Evolutionary conservation across 2,329 filamentous ascomycete genomes (phyloP).

Genomic region (Tympanopsis confertula): DNA sequence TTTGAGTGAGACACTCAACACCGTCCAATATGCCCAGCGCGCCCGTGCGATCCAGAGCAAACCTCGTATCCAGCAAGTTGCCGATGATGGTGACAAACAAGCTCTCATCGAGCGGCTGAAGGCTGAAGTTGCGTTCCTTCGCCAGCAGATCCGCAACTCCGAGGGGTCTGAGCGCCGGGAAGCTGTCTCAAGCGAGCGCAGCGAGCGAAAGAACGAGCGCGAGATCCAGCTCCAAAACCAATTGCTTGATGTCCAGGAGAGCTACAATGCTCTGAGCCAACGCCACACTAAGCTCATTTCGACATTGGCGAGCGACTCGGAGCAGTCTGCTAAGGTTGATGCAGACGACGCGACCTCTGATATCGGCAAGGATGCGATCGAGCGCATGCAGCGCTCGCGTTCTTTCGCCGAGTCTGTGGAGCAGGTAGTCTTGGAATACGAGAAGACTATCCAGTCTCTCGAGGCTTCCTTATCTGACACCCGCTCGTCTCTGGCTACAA

Average conservation of each 20-base stretch:
- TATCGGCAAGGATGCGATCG: slow-evolving; percentile 67
- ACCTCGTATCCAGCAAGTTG: slow-evolving; percentile 75
- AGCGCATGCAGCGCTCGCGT: slow-evolving; percentile 85
- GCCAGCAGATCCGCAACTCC: slow-evolving; percentile 84
- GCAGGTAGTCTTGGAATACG: slow-evolving; percentile 91
- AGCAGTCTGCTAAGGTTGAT: slow-evolving; percentile 51
- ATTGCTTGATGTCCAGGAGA: slow-evolving; percentile 83
- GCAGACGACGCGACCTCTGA: slow-evolving; percentile 44
- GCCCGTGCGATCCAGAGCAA: slow-evolving; percentile 96
- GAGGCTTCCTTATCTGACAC: slow-evolving; percentile 87
- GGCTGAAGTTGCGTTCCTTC: slow-evolving; percentile 83
- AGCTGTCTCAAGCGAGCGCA: no score
- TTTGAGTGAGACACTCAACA: slow-evolving; percentile 92
- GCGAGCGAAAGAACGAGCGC: slow-evolving; percentile 70
- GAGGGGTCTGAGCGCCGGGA: slow-evolving; percentile 52
- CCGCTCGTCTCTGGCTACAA: slow-evolving; percentile 67
- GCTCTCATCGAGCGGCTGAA: slow-evolving; percentile 86
- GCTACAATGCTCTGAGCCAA: slow-evolving; percentile 80
- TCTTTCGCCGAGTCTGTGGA: slow-evolving; percentile 94
- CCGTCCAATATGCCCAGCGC: slow-evolving; percentile 90
- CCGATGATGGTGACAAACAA: slow-evolving; percentile 88
- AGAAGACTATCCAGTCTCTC: slow-evolving; percentile 91
- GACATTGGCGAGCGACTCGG: slow-evolving; percentile 77
- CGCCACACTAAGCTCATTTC: slow-evolving; percentile 92
- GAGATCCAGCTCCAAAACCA: slow-evolving; percentile 90